Evolutionary conservation across 352 stramenopile genomes (phyloP).

Genomic region (Globisporangium orthogonon): DNA sequence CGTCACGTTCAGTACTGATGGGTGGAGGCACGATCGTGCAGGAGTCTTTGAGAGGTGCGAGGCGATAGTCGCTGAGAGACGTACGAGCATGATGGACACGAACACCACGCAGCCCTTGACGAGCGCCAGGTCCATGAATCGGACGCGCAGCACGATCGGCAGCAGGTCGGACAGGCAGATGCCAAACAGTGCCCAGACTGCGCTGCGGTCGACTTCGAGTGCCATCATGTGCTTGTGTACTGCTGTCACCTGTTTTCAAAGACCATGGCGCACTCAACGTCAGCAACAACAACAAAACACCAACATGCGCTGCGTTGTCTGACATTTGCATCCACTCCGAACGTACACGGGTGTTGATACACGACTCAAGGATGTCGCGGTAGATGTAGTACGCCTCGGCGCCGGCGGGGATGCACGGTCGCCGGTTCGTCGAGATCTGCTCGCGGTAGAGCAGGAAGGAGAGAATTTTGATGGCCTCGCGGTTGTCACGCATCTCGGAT

Average conservation of each 20-base stretch:
- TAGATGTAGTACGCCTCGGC: conserved; percentile 29
- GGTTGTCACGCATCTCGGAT: conserved; percentile 27
- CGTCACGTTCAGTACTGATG: too few species aligned
- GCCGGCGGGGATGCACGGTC: conserved; percentile 32
- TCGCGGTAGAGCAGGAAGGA: conserved; percentile 49
- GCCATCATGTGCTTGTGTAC: conserved; percentile 36
- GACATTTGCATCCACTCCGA: not conserved
- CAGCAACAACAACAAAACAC: too few species aligned
- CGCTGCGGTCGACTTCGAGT: conserved; percentile 21
- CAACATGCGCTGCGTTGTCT: too few species aligned
- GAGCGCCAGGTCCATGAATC: conserved; percentile 38
- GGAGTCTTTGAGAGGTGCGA: not conserved
- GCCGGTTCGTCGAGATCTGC: conserved; percentile 33
- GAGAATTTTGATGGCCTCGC: conserved; percentile 32
- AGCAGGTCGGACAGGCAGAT: conserved; percentile 25
- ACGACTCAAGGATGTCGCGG: conserved; percentile 34
- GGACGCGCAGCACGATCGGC: conserved; percentile 32
- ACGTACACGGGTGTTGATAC: conserved; percentile 24
- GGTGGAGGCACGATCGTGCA: not conserved
- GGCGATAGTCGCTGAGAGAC: not conserved
- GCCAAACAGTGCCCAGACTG: conserved; percentile 33
- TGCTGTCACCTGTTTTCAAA: conserved; percentile 10
- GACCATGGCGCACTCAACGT: too few species aligned
- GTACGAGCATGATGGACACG: conserved; percentile 33
- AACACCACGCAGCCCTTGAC: conserved; percentile 37